Base-by-base conservation (phyloP, 208 protist genomes). In the Crithidia fasciculata region DNA sequence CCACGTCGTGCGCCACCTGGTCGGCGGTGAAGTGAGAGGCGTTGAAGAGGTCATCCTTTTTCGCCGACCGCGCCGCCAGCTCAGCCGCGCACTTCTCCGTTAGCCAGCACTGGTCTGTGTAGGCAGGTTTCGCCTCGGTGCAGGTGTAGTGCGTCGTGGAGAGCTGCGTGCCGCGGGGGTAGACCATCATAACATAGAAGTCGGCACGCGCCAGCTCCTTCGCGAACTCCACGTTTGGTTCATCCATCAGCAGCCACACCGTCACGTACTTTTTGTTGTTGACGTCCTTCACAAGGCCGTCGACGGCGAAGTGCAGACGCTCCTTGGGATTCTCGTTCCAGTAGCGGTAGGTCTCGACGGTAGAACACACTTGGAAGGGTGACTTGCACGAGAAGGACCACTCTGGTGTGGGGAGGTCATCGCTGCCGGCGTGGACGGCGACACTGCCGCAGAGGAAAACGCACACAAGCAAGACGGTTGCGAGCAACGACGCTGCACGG, bases 161-260 rank as follows among this genome's bases (percentile, higher is more conserved):
- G 41, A 43, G 50, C 45, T 74, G 70, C 18, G 71, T 74, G 28
- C 87, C 87, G 45, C 87, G 82, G 2, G 84, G 78, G 58, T 80
- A 73, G 16, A 92, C 81, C 13, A 84, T n/a, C 15, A 92, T 76
- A 9, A 88, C 84, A 43, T 85, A 82, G 6, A 89, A 72, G 36
- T 74, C 64, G 5, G 66, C 41, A 12, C 69, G 75, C 6, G 4
- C 36, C 18, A 89, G 43, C 28, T 55, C 58, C 19, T 75, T 73
- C 2, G 78, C 84, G 28, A 83, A 65, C 10, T 50, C 55, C 5
- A 58, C 18, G 19, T 80, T 62, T 45, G 41, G 66, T 36, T 80
- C 62, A 55, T 92, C 87, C 44, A 78, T 76, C 28, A 92, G 52
- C 40, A 85, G 74, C 87, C 87, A 92, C 49, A 87, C 76, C 0